Evolutionary conservation across 2,329 filamentous ascomycete genomes (phyloP).

Genomic region (Botryotinia narcissicola): DNA sequence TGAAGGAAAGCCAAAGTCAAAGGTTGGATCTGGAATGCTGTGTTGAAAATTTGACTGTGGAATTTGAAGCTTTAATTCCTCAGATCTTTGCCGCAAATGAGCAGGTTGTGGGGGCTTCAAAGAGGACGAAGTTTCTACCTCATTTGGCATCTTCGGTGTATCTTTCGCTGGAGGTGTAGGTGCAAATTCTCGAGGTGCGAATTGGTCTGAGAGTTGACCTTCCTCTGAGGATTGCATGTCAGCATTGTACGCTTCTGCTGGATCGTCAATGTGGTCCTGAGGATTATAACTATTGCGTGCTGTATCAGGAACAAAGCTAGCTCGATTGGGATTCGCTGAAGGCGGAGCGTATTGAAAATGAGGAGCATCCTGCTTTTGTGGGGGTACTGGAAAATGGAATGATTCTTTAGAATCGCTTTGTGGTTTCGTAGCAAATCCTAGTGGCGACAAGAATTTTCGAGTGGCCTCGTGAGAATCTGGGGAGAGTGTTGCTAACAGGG

Average conservation of each 20-base stretch:
- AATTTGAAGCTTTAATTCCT: conserved; percentile 30
- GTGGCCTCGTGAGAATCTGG: conserved; percentile 44
- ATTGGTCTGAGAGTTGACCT: conserved; percentile 25
- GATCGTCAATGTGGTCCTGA: conserved; percentile 30
- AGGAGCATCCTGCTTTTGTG: conserved; percentile 48
- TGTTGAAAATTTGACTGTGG: conserved; percentile 22
- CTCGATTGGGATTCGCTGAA: conserved; percentile 41
- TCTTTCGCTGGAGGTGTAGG: conserved; percentile 19
- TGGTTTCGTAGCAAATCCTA: conserved; percentile 5
- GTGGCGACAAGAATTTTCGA: conserved; percentile 34
- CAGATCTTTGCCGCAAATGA: conserved; percentile 27
- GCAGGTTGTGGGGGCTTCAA: conserved; percentile 23
- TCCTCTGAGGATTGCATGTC: conserved; percentile 9
- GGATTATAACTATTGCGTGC: conserved; percentile 35
- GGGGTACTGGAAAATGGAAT: conserved; percentile 58
- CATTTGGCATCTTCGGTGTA: conserved; percentile 7
- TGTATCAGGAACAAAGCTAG: conserved; percentile 17
- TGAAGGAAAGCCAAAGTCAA: conserved; percentile 77
- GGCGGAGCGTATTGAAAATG: conserved; percentile 60
- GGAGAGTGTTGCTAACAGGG: conserved; percentile 14
- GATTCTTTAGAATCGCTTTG: conserved; percentile 32
- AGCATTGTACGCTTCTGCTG: conserved; percentile 26
- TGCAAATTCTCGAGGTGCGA: conserved; percentile 23
- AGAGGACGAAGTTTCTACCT: conserved; percentile 10
- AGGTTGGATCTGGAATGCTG: conserved; percentile 43